Evolutionary conservation across 192 early-diverging fungal genomes (phyloP), one percentile per base, ranked within the genome.

Genomic region (Powellomyces hirtus): DNA sequence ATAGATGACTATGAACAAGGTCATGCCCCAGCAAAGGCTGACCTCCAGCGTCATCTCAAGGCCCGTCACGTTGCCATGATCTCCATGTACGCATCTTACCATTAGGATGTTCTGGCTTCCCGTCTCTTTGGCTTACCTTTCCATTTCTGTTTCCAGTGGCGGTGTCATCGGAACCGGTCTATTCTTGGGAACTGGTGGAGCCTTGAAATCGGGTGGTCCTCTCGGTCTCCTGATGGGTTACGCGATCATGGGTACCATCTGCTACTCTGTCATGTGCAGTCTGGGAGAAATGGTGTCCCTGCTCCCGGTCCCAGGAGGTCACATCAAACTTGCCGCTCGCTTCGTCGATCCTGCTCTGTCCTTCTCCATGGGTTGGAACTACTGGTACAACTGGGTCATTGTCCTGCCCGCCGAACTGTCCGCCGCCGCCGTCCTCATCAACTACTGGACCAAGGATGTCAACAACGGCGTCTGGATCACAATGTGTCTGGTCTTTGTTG

Each of bases 251-350:
- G 76, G 64, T 22, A 59, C 62, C n/a, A 45, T 76, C 29, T 71
- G 71, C 20, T 82, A 66, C 57, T 59, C 55, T 51, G 75, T 78
- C 38, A 75, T 89, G 77, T 88, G 84, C 3, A 88, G 84, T 67
- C 81, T 94, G 55, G 90, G 90, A 71, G 92, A 94, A 75, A 89
- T 93, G 88, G 80, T 85, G 1, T 88, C 91, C 0, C 90, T 83
- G 53, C 82, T 93, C 50, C 89, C 92, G 6, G 81, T 89, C 1
- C 79, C 90, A 0, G 92, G 90, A 24, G 69, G 61, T 18, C 57
- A 74, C 66, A 73, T 56, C 34, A 46, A 58, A 10, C 49, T 72
- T 29, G 70, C 75, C 29, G 60, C 33, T 33, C 88, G 90, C 1
- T 92, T 92, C 64, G 80, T 92, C 30, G 90, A 92, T 70, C 88